Conservation (phyloP, 2,329 filamentous ascomycete species). For the Lachnellula cervina region DNA sequence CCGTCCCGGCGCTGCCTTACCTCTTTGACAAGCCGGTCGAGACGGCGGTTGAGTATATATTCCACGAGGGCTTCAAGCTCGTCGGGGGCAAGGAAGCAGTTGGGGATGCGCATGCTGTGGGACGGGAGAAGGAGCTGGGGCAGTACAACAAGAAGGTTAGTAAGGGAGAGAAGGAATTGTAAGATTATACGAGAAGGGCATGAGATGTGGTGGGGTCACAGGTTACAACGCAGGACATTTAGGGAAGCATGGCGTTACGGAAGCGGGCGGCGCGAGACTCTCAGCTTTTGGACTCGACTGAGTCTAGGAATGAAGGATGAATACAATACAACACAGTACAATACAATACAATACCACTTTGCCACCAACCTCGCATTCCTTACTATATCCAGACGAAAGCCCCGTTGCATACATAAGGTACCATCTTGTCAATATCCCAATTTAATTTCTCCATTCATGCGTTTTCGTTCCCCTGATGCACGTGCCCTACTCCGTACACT, state of each 20-base stretch:
- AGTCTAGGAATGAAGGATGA: not conserved
- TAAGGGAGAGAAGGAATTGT: conserved; percentile 20
- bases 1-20: conserved; percentile 78
- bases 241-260: conserved; percentile 7
- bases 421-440: too few relatives aligned
- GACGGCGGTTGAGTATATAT: conserved; percentile 82
- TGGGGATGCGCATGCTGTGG: conserved; percentile 49
- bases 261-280: not conserved
- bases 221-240: not conserved
- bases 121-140: conserved; percentile 44
- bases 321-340: not conserved
- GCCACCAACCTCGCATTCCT: too few relatives aligned
- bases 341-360: conserved; percentile 5
- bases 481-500: too few relatives aligned
- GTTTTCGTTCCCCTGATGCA: too few relatives aligned
- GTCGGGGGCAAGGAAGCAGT: conserved; percentile 61
- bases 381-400: too few relatives aligned
- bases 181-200: not conserved
- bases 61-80: conserved; percentile 73
- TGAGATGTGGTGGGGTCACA: not conserved
- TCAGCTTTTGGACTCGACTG: conserved; percentile 2
- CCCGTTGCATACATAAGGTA: not conserved
- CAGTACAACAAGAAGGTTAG: conserved; percentile 16
- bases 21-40: conserved; percentile 93
- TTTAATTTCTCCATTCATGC: too few relatives aligned